Conservation (phyloP, 148 eudicot species). For the Amaranthus palmeri region DNA sequence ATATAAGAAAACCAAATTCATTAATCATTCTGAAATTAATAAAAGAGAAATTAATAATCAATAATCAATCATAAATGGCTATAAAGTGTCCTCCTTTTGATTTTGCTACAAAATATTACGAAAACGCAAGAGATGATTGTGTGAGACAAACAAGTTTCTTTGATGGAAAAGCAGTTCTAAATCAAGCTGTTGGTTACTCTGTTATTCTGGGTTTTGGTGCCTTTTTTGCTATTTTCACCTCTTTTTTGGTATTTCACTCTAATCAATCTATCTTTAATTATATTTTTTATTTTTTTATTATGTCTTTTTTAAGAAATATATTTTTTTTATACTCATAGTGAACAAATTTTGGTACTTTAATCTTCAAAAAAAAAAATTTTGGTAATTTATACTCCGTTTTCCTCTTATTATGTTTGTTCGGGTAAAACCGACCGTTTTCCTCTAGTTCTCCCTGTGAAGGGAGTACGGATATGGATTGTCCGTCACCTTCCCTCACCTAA, state of each 20-base stretch:
- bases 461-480: no score
- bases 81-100: constrained; percentile 26
- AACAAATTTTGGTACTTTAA: background rate
- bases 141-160: constrained; percentile 69
- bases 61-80: constrained; percentile 4
- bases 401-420: no score
- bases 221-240: constrained; percentile 78
- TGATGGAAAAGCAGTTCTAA: constrained; percentile 60
- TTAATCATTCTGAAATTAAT: no score
- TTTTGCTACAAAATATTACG: constrained; percentile 23
- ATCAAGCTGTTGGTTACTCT: constrained; percentile 82
- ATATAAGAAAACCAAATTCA: no score
- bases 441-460: no score
- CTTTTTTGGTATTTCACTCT: constrained; percentile 40
- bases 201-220: constrained; percentile 89
- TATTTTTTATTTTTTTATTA: background rate
- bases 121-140: constrained; percentile 36
- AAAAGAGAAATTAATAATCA: no score
- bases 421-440: no score
- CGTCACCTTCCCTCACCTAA: no score
- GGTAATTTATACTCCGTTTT: no score
- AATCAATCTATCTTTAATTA: no score
- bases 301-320: background rate
- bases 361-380: no score
- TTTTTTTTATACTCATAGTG: background rate